Conservation (phyloP, 306 rosid genomes). For the Lathyrus oleraceus region DNA sequence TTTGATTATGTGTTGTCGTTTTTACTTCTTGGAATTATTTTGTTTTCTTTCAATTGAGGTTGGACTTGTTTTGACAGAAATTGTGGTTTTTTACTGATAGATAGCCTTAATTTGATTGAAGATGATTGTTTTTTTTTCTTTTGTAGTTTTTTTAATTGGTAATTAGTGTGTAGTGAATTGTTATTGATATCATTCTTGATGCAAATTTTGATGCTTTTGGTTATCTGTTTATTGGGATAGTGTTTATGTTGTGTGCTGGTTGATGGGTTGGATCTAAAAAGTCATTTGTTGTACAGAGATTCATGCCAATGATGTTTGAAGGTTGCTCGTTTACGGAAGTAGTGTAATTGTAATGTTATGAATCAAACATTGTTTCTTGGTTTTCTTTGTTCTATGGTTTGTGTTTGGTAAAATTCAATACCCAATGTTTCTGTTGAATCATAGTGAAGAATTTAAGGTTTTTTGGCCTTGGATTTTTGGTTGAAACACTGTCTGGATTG, state of each 20-base stretch:
- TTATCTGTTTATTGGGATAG: slow-evolving; percentile 33
- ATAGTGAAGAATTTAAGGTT: slow-evolving; percentile 47
- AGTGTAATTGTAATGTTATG: slow-evolving; percentile 56
- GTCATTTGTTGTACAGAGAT: slow-evolving; percentile 54
- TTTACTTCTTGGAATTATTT: background rate
- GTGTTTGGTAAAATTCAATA: slow-evolving; percentile 54
- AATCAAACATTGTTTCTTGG: slow-evolving; percentile 45
- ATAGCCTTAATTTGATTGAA: slow-evolving; percentile 39
- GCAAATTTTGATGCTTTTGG: slow-evolving; percentile 31
- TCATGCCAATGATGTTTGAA: slow-evolving; percentile 47
- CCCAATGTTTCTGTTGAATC: slow-evolving; percentile 54
- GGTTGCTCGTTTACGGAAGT: slow-evolving; percentile 44
- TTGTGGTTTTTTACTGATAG: slow-evolving; percentile 22
- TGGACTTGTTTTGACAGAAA: slow-evolving; percentile 13
- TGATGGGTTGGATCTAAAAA: slow-evolving; percentile 68
- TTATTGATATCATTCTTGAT: slow-evolving; percentile 21
- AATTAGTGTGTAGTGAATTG: slow-evolving; percentile 24
- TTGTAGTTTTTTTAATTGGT: slow-evolving; percentile 13
- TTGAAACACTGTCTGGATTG: slow-evolving; percentile 47
- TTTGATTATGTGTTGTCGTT: slow-evolving; percentile 32
- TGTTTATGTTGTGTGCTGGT: slow-evolving; percentile 39
- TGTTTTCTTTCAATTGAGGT: slow-evolving; percentile 38
- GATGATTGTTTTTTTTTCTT: background rate
- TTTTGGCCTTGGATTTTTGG: slow-evolving; percentile 48
- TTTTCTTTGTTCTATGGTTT: slow-evolving; percentile 51